Evolutionary conservation across 306 rosid genomes (phyloP).

Genomic region (Vigna hirtella): DNA sequence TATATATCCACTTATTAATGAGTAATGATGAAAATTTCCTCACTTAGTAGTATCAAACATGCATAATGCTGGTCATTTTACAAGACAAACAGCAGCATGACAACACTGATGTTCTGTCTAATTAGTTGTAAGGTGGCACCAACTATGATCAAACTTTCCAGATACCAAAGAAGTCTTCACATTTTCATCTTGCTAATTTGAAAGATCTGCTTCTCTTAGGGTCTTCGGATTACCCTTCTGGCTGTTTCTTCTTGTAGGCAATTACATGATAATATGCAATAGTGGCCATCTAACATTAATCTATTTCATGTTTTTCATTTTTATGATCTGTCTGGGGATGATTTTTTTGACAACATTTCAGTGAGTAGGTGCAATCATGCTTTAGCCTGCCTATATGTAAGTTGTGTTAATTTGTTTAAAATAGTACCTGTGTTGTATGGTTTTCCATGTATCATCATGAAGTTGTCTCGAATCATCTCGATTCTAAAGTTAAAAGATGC

Average conservation of each 20-base stretch:
- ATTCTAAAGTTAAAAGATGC: neutral
- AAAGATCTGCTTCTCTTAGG: neutral
- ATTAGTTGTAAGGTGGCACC: neutral
- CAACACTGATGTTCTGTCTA: slow-evolving; percentile 1
- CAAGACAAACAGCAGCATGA: neutral
- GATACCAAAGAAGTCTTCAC: neutral
- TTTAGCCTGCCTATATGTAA: neutral
- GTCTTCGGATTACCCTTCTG: neutral
- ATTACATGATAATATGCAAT: neutral
- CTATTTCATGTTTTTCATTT: slow-evolving; percentile 10
- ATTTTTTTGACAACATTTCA: neutral
- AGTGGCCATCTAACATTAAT: neutral
- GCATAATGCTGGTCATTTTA: neutral
- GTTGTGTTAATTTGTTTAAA: too few species aligned
- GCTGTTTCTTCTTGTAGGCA: neutral
- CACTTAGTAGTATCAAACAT: neutral
- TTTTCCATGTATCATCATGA: neutral
- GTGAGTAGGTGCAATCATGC: slow-evolving; percentile 4
- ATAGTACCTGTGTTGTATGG: neutral
- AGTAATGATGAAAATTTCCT: slow-evolving; percentile 8
- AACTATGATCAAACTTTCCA: neutral
- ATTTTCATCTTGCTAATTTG: slow-evolving; percentile 3
- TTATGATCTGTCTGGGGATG: neutral
- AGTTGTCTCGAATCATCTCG: neutral
- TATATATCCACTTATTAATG: neutral